These are phyloP conservation scores for Suillus sp. DNA, from an alignment of 768 basidiomycete species.

Conservation along the genomic window DNA sequence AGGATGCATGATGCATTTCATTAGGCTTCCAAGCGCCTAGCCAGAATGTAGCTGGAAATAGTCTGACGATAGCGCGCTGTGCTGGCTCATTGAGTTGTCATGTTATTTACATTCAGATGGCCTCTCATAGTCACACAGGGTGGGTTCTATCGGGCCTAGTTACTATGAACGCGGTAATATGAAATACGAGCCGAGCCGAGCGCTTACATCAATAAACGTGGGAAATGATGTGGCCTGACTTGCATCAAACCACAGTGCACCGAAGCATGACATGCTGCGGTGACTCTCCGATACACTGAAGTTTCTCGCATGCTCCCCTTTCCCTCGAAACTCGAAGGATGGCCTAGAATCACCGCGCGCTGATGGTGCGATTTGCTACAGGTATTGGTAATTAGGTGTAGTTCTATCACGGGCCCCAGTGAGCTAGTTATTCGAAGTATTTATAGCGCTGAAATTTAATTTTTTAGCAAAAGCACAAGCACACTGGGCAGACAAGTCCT, in stretches of 20 bases:
- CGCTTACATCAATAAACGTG: not conserved
- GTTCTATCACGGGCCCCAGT: not conserved
- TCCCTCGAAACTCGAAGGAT: not conserved
- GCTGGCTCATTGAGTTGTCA: not conserved
- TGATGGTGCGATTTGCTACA: not conserved
- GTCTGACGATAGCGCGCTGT: not conserved
- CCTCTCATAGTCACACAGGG: not conserved
- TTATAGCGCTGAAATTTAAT: not conserved
- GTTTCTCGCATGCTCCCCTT: not conserved
- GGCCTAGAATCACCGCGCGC: not conserved
- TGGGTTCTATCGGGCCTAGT: not conserved
- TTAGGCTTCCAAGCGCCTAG: not conserved
- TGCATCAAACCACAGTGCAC: too few relatives aligned
- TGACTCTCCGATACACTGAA: not conserved
- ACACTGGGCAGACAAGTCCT: not conserved
- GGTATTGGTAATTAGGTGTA: not conserved
- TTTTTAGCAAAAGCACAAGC: not conserved
- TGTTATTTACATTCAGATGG: not conserved
- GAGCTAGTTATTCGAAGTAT: not conserved
- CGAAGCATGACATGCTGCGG: not conserved
- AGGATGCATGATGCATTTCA: not conserved
- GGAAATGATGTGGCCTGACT: not conserved
- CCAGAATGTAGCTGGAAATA: not conserved
- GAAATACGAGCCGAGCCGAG: too few relatives aligned
- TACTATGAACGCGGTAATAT: too few relatives aligned